phyloP scores from a whole-genome alignment of 2,329 filamentous ascomycete genomes.

The Pyricularia grisea region DNA sequence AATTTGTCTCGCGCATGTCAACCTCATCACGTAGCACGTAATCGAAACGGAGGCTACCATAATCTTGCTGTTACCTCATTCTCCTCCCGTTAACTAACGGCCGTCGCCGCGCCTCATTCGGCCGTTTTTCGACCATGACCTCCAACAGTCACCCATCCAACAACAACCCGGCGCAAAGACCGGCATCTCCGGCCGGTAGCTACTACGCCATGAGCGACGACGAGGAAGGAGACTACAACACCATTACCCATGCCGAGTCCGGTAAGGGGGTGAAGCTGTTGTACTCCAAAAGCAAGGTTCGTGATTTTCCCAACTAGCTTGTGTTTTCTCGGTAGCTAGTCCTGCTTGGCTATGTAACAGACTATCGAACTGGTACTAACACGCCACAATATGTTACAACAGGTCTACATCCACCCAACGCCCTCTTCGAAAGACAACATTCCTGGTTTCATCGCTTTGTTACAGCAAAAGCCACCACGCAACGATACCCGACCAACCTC shows the following conservation, averaged over 20 bases:
- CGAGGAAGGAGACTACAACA: slow-evolving; percentile 91
- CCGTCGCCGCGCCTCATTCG: background rate
- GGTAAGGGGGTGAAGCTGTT: slow-evolving; percentile 85
- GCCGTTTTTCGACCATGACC: slow-evolving; percentile 19
- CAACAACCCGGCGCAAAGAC: slow-evolving; percentile 17
- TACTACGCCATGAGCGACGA: slow-evolving; percentile 97
- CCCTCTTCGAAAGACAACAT: slow-evolving; percentile 95
- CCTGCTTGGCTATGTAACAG: background rate
- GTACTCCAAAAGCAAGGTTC: slow-evolving; percentile 91
- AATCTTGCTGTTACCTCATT: background rate
- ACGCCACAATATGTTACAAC: slow-evolving; percentile 8
- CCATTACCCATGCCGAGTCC: slow-evolving; percentile 69
- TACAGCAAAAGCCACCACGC: slow-evolving; percentile 69
- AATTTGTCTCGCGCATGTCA: background rate
- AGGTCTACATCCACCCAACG: slow-evolving; percentile 95
- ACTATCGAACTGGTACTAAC: background rate
- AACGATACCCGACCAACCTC: slow-evolving; percentile 30
- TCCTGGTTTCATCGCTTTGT: slow-evolving; percentile 79
- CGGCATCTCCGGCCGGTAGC: slow-evolving; percentile 69
- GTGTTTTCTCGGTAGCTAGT: background rate
- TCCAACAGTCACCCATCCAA: slow-evolving; percentile 18
- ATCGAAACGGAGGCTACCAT: background rate
- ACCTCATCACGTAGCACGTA: background rate
- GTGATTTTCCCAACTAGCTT: slow-evolving; percentile 12
- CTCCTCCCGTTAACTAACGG: background rate